These are phyloP conservation scores for Candida cerambycidarum DNA, from an alignment of 805 yeast genomes.

Conservation along the genomic window DNA sequence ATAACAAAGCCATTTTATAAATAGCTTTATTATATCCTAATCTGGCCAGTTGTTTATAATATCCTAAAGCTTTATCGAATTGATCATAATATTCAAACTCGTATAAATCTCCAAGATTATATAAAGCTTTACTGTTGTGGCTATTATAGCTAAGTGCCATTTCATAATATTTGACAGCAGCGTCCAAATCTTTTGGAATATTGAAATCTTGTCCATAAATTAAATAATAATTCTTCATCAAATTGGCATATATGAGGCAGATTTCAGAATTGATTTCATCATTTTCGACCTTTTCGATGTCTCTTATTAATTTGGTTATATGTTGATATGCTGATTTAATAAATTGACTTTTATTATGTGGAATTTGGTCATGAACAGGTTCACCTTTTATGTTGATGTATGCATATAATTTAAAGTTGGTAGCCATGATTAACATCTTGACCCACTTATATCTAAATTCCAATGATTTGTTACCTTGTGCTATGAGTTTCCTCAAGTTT, in stretches of 20 bases:
- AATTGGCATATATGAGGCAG: slow-evolving; percentile 37
- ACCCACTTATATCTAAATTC: slow-evolving; percentile 45
- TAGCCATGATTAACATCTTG: slow-evolving; percentile 40
- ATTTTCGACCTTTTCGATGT: slow-evolving; percentile 25
- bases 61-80: slow-evolving; percentile 32
- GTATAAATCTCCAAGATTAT: slow-evolving; percentile 39
- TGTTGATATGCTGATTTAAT: slow-evolving; percentile 40
- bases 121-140: slow-evolving; percentile 32
- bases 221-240: slow-evolving; percentile 35
- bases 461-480: slow-evolving; percentile 41
- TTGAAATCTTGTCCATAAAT: slow-evolving; percentile 38
- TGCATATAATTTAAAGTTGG: slow-evolving; percentile 38
- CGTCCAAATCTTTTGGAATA: slow-evolving; percentile 25
- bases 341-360: slow-evolving; percentile 33
- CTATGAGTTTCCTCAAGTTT: slow-evolving; percentile 33
- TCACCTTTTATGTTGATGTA: slow-evolving; percentile 45
- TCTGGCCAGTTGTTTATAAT: slow-evolving; percentile 38
- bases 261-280: slow-evolving; percentile 28
- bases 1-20: slow-evolving; percentile 38
- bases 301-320: slow-evolving; percentile 35
- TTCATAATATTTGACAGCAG: slow-evolving; percentile 31
- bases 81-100: slow-evolving; percentile 30
- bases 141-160: slow-evolving; percentile 33
- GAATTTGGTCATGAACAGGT: slow-evolving; percentile 29
- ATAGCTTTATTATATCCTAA: slow-evolving; percentile 47